Evolutionary conservation across 768 basidiomycete genomes (phyloP).

Genomic region (Pholiota molesta): DNA sequence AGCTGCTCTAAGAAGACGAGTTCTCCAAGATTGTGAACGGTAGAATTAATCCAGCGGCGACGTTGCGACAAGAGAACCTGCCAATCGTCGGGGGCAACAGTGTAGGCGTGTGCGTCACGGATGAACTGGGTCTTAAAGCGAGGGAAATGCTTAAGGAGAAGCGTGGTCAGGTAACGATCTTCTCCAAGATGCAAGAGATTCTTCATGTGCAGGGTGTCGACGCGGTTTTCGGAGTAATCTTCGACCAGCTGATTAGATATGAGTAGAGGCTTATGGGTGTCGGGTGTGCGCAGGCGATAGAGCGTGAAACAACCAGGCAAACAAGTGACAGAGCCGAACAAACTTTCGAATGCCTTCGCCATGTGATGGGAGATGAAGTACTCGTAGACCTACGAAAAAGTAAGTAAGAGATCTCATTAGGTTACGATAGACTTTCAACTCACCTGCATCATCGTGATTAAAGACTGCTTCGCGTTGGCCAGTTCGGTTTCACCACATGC

Average conservation of each 20-base stretch:
- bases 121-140: conserved; percentile 94
- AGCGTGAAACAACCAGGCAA: conserved; percentile 99
- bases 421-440: conserved; percentile 15
- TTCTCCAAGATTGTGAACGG: conserved; percentile 95
- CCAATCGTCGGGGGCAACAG: conserved; percentile 96
- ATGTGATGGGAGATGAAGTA: conserved; percentile 99
- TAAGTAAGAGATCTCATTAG: conserved; percentile 1
- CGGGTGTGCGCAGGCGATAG: conserved; percentile 91
- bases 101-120: conserved; percentile 91
- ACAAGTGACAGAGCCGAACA: conserved; percentile 98
- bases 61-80: conserved; percentile 92
- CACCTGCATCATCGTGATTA: conserved; percentile 97
- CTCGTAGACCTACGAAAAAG: conserved; percentile 77
- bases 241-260: conserved; percentile 88
- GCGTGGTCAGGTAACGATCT: conserved; percentile 97
- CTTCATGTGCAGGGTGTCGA: conserved; percentile 99
- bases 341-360: conserved; percentile 95
- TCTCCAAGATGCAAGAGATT: conserved; percentile 97
- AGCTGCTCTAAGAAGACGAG: conserved; percentile 89
- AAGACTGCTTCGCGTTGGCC: conserved; percentile 91
- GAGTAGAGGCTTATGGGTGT: conserved; percentile 93
- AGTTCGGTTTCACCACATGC: conserved; percentile 95
- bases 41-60: conserved; percentile 99
- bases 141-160: conserved; percentile 95
- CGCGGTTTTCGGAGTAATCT: conserved; percentile 95